Conservation (phyloP, 2,329 filamentous ascomycete genomes). For the Thermothelomyces thermophilus region DNA sequence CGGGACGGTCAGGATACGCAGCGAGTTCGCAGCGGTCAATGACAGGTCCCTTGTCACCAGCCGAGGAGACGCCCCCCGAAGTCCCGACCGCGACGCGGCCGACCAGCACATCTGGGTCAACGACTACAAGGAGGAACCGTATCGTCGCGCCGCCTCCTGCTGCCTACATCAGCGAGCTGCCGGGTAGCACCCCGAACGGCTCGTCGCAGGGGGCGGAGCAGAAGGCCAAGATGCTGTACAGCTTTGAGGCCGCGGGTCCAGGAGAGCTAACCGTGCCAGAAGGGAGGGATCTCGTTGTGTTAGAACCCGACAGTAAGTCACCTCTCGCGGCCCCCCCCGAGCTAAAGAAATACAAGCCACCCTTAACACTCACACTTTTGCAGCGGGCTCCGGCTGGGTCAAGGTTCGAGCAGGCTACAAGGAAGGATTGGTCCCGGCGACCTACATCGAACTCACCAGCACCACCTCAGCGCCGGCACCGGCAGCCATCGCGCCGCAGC, state of each 20-base stretch:
- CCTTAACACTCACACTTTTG: conserved; percentile 27
- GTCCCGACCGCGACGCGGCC: conserved; percentile 32
- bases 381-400: conserved; percentile 89
- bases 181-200: conserved; percentile 45
- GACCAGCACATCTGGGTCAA: conserved; percentile 29
- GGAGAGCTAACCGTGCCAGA: conserved; percentile 78
- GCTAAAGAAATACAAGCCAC: background rate
- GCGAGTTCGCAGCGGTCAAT: conserved; percentile 71
- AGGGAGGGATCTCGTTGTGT: conserved; percentile 66
- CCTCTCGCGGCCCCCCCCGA: background rate
- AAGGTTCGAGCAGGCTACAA: conserved; percentile 69
- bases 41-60: conserved; percentile 51
- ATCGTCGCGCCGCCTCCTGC: conserved; percentile 82
- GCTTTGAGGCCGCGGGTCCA: conserved; percentile 71
- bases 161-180: conserved; percentile 66
- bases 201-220: conserved; percentile 43
- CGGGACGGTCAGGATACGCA: conserved; percentile 80
- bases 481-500: conserved; percentile 39
- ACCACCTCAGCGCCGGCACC: conserved; percentile 35
- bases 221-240: conserved; percentile 82
- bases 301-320: conserved; percentile 80
- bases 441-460: conserved; percentile 64
- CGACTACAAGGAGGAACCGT: conserved; percentile 53
- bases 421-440: conserved; percentile 80
- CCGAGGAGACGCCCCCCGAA: conserved; percentile 44